Conservation (phyloP, 805 yeast species). For the Metahyphopichia silvanorum region DNA sequence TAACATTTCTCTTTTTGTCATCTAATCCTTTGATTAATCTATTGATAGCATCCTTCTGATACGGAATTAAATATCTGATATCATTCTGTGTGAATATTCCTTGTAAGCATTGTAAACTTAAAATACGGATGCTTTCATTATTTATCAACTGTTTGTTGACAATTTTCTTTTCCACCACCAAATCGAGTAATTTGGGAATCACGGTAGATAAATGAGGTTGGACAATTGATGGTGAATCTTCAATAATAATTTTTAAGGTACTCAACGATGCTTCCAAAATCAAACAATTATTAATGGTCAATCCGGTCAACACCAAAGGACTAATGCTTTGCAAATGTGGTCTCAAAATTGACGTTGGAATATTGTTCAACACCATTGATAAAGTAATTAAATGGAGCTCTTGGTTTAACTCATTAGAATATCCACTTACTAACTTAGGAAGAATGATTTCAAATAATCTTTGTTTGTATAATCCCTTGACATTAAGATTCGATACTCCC, state of each 20-base stretch:
- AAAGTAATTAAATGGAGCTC: slow-evolving; percentile 63
- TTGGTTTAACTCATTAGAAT: slow-evolving; percentile 35
- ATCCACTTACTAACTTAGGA: slow-evolving; percentile 51
- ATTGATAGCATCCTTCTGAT: slow-evolving; percentile 45
- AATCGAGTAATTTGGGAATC: slow-evolving; percentile 49
- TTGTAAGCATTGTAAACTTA: slow-evolving; percentile 54
- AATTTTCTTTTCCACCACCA: slow-evolving; percentile 18
- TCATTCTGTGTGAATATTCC: slow-evolving; percentile 39
- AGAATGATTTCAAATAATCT: slow-evolving; percentile 62
- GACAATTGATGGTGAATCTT: slow-evolving; percentile 52
- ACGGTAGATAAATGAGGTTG: slow-evolving; percentile 53
- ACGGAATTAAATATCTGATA: slow-evolving; percentile 46
- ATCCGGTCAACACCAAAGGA: slow-evolving; percentile 69
- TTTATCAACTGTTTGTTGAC: slow-evolving; percentile 21
- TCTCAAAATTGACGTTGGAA: slow-evolving; percentile 59
- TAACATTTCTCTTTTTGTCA: slow-evolving; percentile 69
- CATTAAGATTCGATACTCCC: slow-evolving; percentile 52
- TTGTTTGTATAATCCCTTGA: slow-evolving; percentile 75
- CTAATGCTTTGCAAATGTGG: slow-evolving; percentile 62
- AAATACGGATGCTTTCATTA: slow-evolving; percentile 49
- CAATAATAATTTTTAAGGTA: slow-evolving; percentile 52
- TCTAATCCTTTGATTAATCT: slow-evolving; percentile 55
- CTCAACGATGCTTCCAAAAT: slow-evolving; percentile 61
- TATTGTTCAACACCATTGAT: slow-evolving; percentile 62
- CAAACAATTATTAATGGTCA: slow-evolving; percentile 42